Percentiles rank a stretch among this genome's conserved stretches.
Conservation (phyloP, 345 rosid genomes). For the Brassica nigra region DNA sequence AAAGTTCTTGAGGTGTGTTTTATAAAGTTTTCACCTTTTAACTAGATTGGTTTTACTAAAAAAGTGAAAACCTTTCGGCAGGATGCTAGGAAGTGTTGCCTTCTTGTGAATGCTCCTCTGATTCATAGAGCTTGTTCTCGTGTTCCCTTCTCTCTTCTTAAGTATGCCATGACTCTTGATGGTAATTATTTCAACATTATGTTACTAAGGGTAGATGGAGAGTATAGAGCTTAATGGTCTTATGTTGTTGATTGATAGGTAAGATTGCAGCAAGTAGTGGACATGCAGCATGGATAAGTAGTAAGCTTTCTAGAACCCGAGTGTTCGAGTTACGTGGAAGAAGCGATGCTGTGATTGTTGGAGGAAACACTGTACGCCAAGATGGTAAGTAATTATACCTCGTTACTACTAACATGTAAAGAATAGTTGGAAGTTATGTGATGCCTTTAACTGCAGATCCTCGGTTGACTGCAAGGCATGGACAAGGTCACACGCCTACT, state of each 20-base stretch:
- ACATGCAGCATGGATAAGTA: slow-evolving; percentile 95
- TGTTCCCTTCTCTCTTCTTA: slow-evolving; percentile 86
- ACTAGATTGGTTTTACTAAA: neutral
- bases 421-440: neutral
- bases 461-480: slow-evolving; percentile 83
- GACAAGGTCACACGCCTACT: slow-evolving; percentile 83
- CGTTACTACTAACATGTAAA: neutral
- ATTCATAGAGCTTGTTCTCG: slow-evolving; percentile 79
- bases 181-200: slow-evolving; percentile 50
- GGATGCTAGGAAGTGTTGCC: slow-evolving; percentile 85
- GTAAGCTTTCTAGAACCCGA: slow-evolving; percentile 72
- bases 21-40: neutral
- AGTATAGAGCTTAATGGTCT: neutral
- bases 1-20: slow-evolving; percentile 68
- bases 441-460: slow-evolving; percentile 60
- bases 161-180: slow-evolving; percentile 98
- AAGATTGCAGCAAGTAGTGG: slow-evolving; percentile 94
- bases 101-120: slow-evolving; percentile 85
- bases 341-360: slow-evolving; percentile 90
- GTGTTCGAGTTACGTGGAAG: slow-evolving; percentile 84
- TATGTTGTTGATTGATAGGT: slow-evolving; percentile 49
- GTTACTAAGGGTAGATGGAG: neutral
- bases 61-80: slow-evolving; percentile 24
- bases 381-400: slow-evolving; percentile 60
- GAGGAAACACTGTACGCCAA: slow-evolving; percentile 86